Percentiles rank a stretch among this genome's conserved stretches.
Conservation (phyloP, 164 flowering plant genomes). For the Nelumbo lutea region DNA sequence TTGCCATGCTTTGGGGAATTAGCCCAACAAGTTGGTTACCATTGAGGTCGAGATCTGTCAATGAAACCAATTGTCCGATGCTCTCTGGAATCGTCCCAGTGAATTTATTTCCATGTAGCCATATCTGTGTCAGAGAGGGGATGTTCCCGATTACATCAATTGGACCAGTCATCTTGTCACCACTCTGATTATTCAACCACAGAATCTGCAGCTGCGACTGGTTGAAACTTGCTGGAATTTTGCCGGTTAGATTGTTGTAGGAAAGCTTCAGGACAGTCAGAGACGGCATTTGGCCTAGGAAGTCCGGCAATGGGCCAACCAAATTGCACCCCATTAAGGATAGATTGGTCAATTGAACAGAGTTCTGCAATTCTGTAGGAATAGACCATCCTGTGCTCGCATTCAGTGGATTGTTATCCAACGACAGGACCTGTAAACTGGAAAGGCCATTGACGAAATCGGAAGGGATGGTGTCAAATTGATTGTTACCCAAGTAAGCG, state of each 20-base stretch:
- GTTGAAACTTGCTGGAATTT: conserved; percentile 52
- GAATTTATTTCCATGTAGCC: conserved; percentile 82
- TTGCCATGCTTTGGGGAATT: conserved; percentile 52
- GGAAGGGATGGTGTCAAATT: conserved; percentile 60
- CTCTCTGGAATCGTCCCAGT: conserved; percentile 61
- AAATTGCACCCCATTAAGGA: conserved; percentile 41
- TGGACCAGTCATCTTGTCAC: conserved; percentile 50
- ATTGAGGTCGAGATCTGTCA: conserved; percentile 58
- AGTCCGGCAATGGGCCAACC: conserved; percentile 61
- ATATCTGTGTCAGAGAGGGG: conserved; percentile 39
- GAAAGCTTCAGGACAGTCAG: conserved; percentile 44
- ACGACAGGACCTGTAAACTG: conserved; percentile 46
- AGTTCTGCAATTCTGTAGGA: conserved; percentile 40
- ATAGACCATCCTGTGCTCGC: conserved; percentile 58
- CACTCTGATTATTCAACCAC: conserved; percentile 67
- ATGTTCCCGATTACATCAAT: conserved; percentile 52
- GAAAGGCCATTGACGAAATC: conserved; percentile 65
- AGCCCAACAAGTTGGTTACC: conserved; percentile 62
- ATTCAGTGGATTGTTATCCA: conserved; percentile 67
- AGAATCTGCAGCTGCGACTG: conserved; percentile 47
- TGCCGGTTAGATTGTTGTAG: conserved; percentile 44
- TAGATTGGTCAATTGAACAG: conserved; percentile 50
- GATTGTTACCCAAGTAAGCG: conserved; percentile 63
- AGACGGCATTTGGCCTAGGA: conserved; percentile 48
- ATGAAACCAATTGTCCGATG: conserved; percentile 43